These are phyloP conservation scores for Fraxinus velutina DNA, from an alignment of 305 asterid species.

Conservation along the genomic window DNA sequence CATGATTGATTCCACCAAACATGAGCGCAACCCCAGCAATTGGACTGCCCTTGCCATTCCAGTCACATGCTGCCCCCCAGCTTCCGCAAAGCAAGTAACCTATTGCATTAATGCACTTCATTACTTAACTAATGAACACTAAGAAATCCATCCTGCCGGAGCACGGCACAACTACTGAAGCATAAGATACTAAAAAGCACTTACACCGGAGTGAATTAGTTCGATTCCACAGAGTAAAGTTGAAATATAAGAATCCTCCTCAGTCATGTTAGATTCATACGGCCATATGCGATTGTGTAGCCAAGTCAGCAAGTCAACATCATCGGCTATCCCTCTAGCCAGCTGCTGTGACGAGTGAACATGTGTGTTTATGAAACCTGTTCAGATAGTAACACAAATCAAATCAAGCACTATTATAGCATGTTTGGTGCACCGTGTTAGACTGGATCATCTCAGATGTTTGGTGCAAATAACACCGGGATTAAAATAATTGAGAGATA, in stretches of 20 bases:
- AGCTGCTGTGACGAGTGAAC: constrained; percentile 82
- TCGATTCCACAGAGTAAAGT: constrained; percentile 73
- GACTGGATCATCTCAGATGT: background rate
- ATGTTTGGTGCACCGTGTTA: background rate
- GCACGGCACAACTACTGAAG: background rate
- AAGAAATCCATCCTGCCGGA: background rate
- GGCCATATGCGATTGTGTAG: constrained; percentile 79
- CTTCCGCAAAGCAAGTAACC: constrained; percentile 87
- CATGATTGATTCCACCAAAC: constrained; percentile 71
- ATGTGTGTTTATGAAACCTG: constrained; percentile 68
- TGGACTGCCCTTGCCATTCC: constrained; percentile 77
- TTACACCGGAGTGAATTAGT: constrained; percentile 78
- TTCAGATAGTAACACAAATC: background rate
- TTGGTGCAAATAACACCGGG: background rate
- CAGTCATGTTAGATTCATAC: constrained; percentile 66
- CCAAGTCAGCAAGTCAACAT: constrained; percentile 75
- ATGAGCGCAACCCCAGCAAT: constrained; percentile 62
- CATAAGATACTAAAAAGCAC: constrained; percentile 7
- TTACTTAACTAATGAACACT: background rate
- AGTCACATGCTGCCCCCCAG: constrained; percentile 73
- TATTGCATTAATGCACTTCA: constrained; percentile 10
- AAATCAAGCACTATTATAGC: background rate
- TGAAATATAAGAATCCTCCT: constrained; percentile 65
- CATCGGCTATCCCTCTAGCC: constrained; percentile 73
- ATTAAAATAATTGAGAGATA: background rate